phyloP scores from a whole-genome alignment of 352 stramenopile species.

The Phytopythium kandeliae region DNA sequence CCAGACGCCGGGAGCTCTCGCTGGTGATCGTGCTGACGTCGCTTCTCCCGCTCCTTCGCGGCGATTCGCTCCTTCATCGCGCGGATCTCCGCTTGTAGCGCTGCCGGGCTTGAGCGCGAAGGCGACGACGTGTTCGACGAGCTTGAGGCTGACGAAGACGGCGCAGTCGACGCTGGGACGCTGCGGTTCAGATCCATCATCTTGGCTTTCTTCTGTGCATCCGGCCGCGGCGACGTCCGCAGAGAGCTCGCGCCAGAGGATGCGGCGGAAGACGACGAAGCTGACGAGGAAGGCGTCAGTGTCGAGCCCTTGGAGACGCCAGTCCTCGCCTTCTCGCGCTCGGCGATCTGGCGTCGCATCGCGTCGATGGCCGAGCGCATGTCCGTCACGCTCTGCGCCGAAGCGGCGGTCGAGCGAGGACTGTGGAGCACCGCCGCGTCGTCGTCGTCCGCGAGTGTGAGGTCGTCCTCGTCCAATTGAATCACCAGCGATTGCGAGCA shows the following conservation, averaged over 20 bases:
- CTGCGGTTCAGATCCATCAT: neutral
- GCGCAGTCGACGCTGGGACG: neutral
- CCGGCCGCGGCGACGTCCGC: neutral
- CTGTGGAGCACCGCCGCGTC: neutral
- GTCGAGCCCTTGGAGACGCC: neutral
- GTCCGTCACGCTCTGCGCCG: slow-evolving; percentile 10
- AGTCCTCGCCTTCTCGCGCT: slow-evolving; percentile 29
- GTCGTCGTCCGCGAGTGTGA: slow-evolving; percentile 11
- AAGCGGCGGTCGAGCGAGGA: slow-evolving; percentile 6
- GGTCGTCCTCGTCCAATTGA: slow-evolving; percentile 30
- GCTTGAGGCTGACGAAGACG: neutral
- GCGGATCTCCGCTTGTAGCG: slow-evolving; percentile 14
- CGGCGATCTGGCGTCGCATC: slow-evolving; percentile 51
- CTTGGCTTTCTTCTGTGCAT: neutral
- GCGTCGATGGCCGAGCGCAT: slow-evolving; percentile 39
- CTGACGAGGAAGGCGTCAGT: slow-evolving; percentile 2
- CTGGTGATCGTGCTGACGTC: neutral
- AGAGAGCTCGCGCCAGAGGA: slow-evolving; percentile 2
- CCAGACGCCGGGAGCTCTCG: neutral
- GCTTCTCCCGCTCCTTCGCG: slow-evolving; percentile 18
- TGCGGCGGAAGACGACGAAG: slow-evolving; percentile 11
- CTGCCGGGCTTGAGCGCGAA: slow-evolving; percentile 1
- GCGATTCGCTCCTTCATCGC: slow-evolving; percentile 28
- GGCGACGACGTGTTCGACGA: neutral
- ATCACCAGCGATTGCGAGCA: slow-evolving; percentile 68